phyloP scores from a whole-genome alignment of 148 eudicot species.

The Fagopyrum tataricum region DNA sequence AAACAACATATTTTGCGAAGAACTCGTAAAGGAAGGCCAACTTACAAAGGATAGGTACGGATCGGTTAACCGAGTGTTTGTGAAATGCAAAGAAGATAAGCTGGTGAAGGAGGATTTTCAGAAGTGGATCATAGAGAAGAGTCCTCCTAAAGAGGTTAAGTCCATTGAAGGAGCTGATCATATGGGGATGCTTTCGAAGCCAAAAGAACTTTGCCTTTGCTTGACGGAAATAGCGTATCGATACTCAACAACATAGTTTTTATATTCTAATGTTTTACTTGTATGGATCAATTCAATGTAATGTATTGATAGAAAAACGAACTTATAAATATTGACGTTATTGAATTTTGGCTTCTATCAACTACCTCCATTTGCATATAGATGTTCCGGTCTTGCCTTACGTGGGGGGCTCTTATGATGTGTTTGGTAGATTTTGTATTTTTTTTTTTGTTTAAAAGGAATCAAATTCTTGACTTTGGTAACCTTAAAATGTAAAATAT shows the following conservation, averaged over 20 bases:
- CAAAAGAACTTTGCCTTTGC: constrained; percentile 3
- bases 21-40: constrained; percentile 16
- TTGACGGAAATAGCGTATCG: background rate
- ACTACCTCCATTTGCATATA: background rate
- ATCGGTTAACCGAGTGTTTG: constrained; percentile 8
- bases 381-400: background rate
- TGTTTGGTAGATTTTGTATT: background rate
- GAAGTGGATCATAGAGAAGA: constrained; percentile 10
- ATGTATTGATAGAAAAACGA: background rate
- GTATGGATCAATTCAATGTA: background rate
- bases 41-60: constrained; percentile 15
- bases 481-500: background rate
- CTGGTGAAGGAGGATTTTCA: constrained; percentile 14
- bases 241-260: background rate
- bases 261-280: background rate
- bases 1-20: constrained; percentile 17
- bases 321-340: background rate
- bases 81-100: constrained; percentile 4
- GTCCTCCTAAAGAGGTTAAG: constrained; percentile 12
- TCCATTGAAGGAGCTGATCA: constrained; percentile 24
- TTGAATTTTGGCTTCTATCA: background rate
- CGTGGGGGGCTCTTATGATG: background rate
- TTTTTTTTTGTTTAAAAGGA: background rate
- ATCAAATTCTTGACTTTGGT: background rate
- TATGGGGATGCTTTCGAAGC: constrained; percentile 25